Evolutionary conservation across 164 flowering plant genomes (phyloP), one percentile per base, ranked within the genome.

Genomic region (Magnolia sinica): DNA sequence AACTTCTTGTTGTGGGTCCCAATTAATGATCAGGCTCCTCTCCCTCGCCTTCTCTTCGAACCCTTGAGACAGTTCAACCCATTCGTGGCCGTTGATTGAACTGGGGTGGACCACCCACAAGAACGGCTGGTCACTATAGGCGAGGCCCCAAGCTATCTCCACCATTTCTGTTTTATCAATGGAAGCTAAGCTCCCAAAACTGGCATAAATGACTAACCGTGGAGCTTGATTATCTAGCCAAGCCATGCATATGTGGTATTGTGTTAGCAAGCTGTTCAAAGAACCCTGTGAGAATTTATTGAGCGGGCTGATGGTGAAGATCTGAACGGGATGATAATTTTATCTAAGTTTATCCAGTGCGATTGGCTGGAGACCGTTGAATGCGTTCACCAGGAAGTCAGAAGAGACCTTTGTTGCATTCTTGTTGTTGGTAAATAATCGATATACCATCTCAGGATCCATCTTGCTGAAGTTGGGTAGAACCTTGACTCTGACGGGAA

Each of bases 91-190:
- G 0, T 55, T 23, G 1, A 88, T 86, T 0, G 85, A 51, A 63
- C 86, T 89, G 0, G 87, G 83, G 49, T 90, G 68, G 24, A 85
- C 68, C 69, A 79, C 87, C 87, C 89, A 85, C 72, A 87, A 73
- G 77, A 85, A 86, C 13, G 84, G 83, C 13, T 65, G 81, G 0
- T 67, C 72, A 63, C 86, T 83, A 7, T 83, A 74, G 66, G 81
- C 85, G 0, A 85, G 50, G 2, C 86, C 87, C 82, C 77, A 76
- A 6, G 89, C 89, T 10, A 71, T 82, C 77, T 85, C 84, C 9
- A 66, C 50, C 1, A 85, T 52, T 8, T 77, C 80, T 1, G 55
- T 64, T 20, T 79, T 72, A 51, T 79, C 76, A 16, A 85, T 72
- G 23, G 20, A 64, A 3, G 79, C 86, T 73, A 83, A 0, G 75